A percentile compares a stretch with the other conserved stretches of the same genome.
These are phyloP conservation scores for Heritiera littoralis DNA, from an alignment of 345 rosid species.

Conservation along the genomic window DNA sequence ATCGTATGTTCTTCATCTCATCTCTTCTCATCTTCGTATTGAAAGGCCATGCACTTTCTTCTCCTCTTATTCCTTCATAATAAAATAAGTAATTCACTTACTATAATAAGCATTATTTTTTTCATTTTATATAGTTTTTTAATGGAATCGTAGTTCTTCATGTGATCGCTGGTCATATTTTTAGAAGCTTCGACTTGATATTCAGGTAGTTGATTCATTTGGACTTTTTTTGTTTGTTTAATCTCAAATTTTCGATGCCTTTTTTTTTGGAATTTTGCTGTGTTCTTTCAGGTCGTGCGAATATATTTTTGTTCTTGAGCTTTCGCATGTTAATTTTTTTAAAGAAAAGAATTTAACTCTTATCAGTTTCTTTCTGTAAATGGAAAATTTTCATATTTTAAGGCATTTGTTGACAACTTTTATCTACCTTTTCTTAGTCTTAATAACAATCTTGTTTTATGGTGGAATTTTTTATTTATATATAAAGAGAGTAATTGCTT, in stretches of 20 bases:
- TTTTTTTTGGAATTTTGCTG: no score
- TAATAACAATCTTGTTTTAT: neutral
- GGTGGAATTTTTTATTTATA: no score
- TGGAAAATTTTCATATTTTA: neutral
- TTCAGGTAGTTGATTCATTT: neutral
- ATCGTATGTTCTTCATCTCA: no score
- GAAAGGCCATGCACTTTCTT: no score
- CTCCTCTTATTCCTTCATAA: no score
- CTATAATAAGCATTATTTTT: neutral
- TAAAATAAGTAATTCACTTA: neutral
- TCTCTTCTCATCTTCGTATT: no score
- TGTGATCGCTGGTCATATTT: constrained; percentile 1
- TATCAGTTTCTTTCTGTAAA: neutral
- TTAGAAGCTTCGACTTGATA: constrained; percentile 8
- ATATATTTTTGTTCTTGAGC: neutral
- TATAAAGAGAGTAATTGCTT: neutral
- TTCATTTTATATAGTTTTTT: neutral
- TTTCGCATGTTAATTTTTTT: no score
- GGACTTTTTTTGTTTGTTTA: neutral
- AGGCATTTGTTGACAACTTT: neutral
- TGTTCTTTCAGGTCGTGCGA: neutral
- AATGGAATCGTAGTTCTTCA: neutral
- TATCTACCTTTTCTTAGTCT: no score
- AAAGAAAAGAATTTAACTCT: neutral
- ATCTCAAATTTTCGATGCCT: neutral